Evolutionary conservation across 352 stramenopile genomes (phyloP).

Genomic region (Elongisporangium anandrum): DNA sequence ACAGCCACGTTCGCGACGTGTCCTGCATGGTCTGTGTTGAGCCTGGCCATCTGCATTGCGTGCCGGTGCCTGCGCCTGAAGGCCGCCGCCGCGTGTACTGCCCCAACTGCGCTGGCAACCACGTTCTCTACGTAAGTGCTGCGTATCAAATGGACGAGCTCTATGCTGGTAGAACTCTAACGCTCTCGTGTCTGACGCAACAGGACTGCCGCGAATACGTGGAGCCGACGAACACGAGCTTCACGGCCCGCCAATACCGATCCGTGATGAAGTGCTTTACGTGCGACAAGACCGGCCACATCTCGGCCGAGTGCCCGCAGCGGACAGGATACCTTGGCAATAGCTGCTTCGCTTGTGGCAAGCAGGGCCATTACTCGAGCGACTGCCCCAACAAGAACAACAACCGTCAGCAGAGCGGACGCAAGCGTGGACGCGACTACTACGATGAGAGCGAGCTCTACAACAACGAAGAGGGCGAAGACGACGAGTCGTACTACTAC

Average conservation of each 20-base stretch:
- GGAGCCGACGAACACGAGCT: conserved; percentile 37
- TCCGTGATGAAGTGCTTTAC: conserved; percentile 67
- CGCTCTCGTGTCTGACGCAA: not conserved
- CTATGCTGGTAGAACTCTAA: too few relatives aligned
- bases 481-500: conserved; percentile 27
- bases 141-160: too few relatives aligned
- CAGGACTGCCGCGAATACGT: conserved; percentile 40
- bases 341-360: conserved; percentile 50
- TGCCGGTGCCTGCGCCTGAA: conserved; percentile 53
- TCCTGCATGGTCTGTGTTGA: conserved; percentile 76
- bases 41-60: conserved; percentile 63
- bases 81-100: conserved; percentile 65
- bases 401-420: conserved; percentile 25
- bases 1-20: conserved; percentile 18
- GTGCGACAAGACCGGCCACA: conserved; percentile 65
- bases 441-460: conserved; percentile 47
- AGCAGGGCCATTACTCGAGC: conserved; percentile 42
- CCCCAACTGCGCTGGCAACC: conserved; percentile 54
- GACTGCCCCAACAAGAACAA: conserved; percentile 30
- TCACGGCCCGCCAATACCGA: conserved; percentile 34
- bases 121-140: conserved; percentile 29
- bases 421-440: conserved; percentile 41
- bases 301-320: conserved; percentile 62
- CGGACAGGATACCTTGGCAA: conserved; percentile 40
- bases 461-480: conserved; percentile 29